Evolutionary conservation across 2,329 filamentous ascomycete genomes (phyloP).

Genomic region (Neurospora sp.): DNA sequence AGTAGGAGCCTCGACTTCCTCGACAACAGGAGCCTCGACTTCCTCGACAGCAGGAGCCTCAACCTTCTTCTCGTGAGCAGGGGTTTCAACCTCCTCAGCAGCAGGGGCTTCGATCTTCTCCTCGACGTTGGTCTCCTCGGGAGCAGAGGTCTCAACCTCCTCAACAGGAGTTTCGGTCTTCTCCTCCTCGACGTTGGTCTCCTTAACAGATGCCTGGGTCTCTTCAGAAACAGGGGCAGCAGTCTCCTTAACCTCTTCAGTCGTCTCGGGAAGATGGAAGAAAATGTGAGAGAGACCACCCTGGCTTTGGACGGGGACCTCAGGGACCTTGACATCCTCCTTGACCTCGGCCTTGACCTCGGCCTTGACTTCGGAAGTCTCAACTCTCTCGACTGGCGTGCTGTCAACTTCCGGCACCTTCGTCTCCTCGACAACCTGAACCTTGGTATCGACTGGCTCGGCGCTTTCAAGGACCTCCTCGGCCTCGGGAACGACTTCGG

Average conservation of each 20-base stretch:
- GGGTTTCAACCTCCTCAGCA: constrained; percentile 3
- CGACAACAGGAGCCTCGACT: background rate
- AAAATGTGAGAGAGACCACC: background rate
- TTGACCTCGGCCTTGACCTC: no score
- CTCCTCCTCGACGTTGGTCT: background rate
- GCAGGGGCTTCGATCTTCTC: background rate
- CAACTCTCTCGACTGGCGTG: constrained; percentile 5
- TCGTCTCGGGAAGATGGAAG: background rate
- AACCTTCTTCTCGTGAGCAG: background rate
- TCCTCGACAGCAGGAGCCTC: background rate
- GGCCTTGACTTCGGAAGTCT: background rate
- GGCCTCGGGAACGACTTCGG: background rate
- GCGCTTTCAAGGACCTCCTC: background rate
- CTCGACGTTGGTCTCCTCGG: constrained; percentile 1
- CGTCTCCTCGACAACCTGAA: constrained; percentile 1
- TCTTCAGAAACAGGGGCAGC: background rate
- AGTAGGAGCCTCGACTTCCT: background rate
- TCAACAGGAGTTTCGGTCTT: background rate
- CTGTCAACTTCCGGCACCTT: constrained; percentile 2
- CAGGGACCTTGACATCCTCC: background rate
- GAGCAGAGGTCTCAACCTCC: background rate
- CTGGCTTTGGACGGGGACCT: background rate
- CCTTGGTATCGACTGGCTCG: background rate
- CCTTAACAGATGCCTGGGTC: constrained; percentile 1
- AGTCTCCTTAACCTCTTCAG: constrained; percentile 1